A percentile compares a stretch with the other conserved stretches of the same genome.
phyloP scores from a whole-genome alignment of 2,329 filamentous ascomycete genomes.

The Colletotrichum spaethianum region DNA sequence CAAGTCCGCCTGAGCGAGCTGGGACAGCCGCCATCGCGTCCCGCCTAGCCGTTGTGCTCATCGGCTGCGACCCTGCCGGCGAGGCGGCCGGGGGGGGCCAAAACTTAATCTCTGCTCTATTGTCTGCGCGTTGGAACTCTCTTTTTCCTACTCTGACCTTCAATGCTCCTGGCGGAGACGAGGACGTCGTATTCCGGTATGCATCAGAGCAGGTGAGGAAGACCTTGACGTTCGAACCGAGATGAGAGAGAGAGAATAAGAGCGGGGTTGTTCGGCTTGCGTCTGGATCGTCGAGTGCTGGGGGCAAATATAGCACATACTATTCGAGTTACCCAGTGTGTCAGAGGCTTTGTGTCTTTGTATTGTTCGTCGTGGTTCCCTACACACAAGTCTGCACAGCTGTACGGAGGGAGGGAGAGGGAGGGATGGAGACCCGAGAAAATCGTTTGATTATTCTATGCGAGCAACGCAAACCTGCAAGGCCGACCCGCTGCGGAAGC shows the following conservation, averaged over 20 bases:
- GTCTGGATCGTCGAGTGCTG: not conserved
- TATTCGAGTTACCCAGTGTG: not conserved
- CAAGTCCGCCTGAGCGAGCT: not conserved
- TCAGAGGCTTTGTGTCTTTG: not conserved
- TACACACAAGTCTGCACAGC: not conserved
- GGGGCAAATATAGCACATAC: no score
- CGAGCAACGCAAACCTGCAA: not conserved
- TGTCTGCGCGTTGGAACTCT: not conserved
- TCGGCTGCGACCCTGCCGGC: not conserved
- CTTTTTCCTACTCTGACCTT: not conserved
- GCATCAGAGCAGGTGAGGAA: not conserved
- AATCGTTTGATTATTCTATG: not conserved
- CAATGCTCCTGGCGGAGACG: not conserved
- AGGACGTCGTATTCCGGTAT: not conserved
- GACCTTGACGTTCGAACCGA: not conserved
- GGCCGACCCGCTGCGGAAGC: slow-evolving; percentile 9
- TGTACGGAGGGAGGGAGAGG: no score
- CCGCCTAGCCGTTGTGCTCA: not conserved
- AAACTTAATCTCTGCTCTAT: slow-evolving; percentile 3
- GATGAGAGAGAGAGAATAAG: not conserved
- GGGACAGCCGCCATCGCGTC: not conserved
- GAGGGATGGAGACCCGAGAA: no score
- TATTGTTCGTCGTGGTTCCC: not conserved
- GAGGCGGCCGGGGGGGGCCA: not conserved
- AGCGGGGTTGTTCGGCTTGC: not conserved